A percentile compares a stretch with the other conserved stretches of the same genome.
These are phyloP conservation scores for Leucoagaricus sp. DNA, from an alignment of 1,284 basidiomycete genomes.

Conservation along the genomic window DNA sequence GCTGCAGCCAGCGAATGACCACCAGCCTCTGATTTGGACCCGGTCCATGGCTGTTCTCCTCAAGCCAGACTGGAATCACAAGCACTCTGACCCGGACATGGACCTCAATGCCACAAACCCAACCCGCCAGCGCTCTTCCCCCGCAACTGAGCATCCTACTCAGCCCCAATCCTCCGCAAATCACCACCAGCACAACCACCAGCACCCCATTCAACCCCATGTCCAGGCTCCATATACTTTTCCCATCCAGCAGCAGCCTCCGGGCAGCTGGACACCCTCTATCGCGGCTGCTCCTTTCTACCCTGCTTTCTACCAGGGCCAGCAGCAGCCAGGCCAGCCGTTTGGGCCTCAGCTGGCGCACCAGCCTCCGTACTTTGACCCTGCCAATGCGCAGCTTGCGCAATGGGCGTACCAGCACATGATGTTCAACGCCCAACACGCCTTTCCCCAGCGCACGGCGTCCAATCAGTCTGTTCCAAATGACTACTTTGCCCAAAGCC, in stretches of 20 bases:
- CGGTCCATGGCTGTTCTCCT: constrained; percentile 77
- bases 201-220: constrained; percentile 13
- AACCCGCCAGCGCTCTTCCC: constrained; percentile 56
- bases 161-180: constrained; percentile 27
- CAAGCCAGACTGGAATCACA: constrained; percentile 65
- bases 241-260: constrained; percentile 52
- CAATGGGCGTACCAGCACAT: constrained; percentile 88
- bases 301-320: constrained; percentile 73
- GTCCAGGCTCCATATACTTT: constrained; percentile 33
- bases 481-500: constrained; percentile 58
- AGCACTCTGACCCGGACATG: constrained; percentile 59
- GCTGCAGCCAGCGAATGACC: constrained; percentile 20
- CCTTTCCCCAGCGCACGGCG: constrained; percentile 43
- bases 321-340: constrained; percentile 50
- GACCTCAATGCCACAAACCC: constrained; percentile 44
- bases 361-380: constrained; percentile 66
- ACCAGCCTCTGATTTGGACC: background rate
- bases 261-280: constrained; percentile 64
- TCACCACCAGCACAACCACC: constrained; percentile 36
- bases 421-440: constrained; percentile 74
- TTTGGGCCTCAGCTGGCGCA: constrained; percentile 46
- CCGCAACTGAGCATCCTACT: constrained; percentile 47
- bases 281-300: constrained; percentile 67
- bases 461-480: constrained; percentile 31
- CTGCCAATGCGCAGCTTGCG: constrained; percentile 71